Evolutionary conservation across 1,284 basidiomycete species (phyloP).

Genomic region (Sporisorium graminicola): DNA sequence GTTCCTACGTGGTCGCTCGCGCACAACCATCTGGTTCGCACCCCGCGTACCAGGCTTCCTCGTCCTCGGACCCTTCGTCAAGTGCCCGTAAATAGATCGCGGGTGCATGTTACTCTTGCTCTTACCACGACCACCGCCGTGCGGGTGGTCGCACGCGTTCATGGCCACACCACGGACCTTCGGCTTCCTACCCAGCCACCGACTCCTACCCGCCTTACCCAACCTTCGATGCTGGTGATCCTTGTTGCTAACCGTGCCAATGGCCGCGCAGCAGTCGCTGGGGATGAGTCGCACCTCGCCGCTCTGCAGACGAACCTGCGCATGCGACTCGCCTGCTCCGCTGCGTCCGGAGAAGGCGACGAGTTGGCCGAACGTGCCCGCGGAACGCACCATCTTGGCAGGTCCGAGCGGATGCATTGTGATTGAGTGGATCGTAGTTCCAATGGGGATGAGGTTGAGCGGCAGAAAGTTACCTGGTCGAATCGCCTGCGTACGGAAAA

Average conservation of each 20-base stretch:
- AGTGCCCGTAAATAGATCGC: conserved; percentile 84
- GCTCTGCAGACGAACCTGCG: conserved; percentile 87
- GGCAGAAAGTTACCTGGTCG: conserved; percentile 94
- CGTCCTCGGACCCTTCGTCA: conserved; percentile 90
- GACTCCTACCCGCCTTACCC: conserved; percentile 89
- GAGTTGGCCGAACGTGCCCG: conserved; percentile 87
- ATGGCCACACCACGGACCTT: conserved; percentile 96
- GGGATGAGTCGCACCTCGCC: conserved; percentile 91
- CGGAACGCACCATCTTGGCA: conserved; percentile 86
- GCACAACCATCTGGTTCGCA: conserved; percentile 94
- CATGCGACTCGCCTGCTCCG: conserved; percentile 74
- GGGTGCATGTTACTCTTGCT: conserved; percentile 83
- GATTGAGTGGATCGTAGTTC: conserved; percentile 90
- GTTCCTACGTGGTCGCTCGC: conserved; percentile 86
- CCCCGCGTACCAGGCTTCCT: conserved; percentile 85
- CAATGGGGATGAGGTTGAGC: conserved; percentile 88
- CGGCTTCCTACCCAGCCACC: conserved; percentile 90
- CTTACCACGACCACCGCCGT: conserved; percentile 97
- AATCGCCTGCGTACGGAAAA: conserved; percentile 85
- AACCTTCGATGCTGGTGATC: conserved; percentile 86
- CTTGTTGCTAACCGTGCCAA: conserved; percentile 92
- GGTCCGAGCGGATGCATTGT: conserved; percentile 82
- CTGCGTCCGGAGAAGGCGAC: conserved; percentile 59
- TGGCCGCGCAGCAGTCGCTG: conserved; percentile 85
- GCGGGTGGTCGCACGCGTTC: conserved; percentile 97